Evolutionary conservation across 2,329 filamentous ascomycete genomes (phyloP).

Genomic region (Aspergillus intermedius): DNA sequence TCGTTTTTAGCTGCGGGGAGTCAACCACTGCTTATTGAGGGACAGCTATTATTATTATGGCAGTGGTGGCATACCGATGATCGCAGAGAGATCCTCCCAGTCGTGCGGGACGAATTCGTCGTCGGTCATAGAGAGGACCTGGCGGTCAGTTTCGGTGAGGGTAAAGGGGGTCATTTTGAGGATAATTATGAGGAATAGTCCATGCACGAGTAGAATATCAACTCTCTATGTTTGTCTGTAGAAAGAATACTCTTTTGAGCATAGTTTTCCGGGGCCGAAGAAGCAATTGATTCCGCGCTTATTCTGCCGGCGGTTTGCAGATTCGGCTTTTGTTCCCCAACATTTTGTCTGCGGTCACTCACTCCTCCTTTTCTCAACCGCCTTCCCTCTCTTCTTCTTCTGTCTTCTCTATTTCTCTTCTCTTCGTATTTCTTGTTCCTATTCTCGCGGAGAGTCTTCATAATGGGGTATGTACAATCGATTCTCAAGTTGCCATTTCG

Average conservation of each 20-base stretch:
- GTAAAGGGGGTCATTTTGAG: slow-evolving; percentile 32
- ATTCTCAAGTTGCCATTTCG: no score
- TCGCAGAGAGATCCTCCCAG: slow-evolving; percentile 47
- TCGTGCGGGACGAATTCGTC: slow-evolving; percentile 47
- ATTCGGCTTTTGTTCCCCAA: slow-evolving; percentile 8
- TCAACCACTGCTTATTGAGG: neutral
- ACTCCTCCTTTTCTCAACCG: neutral
- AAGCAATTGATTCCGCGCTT: neutral
- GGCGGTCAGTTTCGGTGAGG: slow-evolving; percentile 45
- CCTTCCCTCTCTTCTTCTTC: slow-evolving; percentile 6
- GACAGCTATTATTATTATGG: neutral
- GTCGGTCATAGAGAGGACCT: slow-evolving; percentile 46
- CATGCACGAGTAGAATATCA: neutral
- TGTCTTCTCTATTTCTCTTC: slow-evolving; percentile 5
- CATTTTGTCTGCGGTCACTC: slow-evolving; percentile 1
- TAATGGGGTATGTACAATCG: slow-evolving; percentile 22
- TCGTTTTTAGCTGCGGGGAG: slow-evolving; percentile 39
- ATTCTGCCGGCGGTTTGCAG: slow-evolving; percentile 11
- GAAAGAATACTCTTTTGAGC: neutral
- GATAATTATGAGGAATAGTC: no score
- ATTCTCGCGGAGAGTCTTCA: slow-evolving; percentile 10
- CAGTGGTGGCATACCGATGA: slow-evolving; percentile 41
- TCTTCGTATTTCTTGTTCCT: slow-evolving; percentile 2
- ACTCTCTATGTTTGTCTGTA: neutral
- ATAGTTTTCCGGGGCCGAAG: neutral